phyloP scores from a whole-genome alignment of 495 filamentous ascomycete species.

The Sphaerosporella brunnea region DNA sequence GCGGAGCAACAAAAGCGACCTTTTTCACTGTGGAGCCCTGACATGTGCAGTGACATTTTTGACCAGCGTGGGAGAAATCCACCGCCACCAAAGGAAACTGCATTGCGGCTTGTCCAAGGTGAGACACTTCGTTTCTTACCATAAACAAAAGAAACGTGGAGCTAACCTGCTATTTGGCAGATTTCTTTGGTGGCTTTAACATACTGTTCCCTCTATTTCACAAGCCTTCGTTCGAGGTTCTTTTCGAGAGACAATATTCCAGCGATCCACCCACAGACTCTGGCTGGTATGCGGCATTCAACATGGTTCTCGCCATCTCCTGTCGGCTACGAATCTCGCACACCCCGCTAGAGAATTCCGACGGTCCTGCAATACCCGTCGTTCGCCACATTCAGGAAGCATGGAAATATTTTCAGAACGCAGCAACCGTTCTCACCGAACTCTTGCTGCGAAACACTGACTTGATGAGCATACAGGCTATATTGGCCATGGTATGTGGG shows the following conservation, averaged over 20 bases:
- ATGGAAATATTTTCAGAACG: constrained; percentile 92
- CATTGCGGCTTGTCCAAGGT: constrained; percentile 58
- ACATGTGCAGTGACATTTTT: constrained; percentile 90
- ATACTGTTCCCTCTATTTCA: constrained; percentile 96
- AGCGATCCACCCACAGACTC: constrained; percentile 84
- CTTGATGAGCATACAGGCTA: constrained; percentile 84
- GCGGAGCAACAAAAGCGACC: constrained; percentile 41
- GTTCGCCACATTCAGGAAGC: constrained; percentile 44
- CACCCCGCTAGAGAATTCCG: constrained; percentile 60
- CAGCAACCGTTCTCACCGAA: constrained; percentile 79
- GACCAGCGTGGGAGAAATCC: constrained; percentile 63
- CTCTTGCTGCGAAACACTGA: constrained; percentile 92
- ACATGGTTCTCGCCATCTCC: constrained; percentile 80
- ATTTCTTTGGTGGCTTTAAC: constrained; percentile 97
- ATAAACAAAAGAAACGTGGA: too few relatives aligned
- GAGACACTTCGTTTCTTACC: constrained; percentile 2
- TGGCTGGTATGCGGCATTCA: constrained; percentile 96
- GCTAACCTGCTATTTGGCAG: too few relatives aligned
- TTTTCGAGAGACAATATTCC: constrained; percentile 86
- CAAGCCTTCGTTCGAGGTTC: constrained; percentile 92
- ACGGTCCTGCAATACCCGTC: not conserved
- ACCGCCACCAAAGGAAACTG: constrained; percentile 60
- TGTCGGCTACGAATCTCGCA: constrained; percentile 93
- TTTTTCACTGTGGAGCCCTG: constrained; percentile 77
- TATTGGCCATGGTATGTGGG: constrained; percentile 64